Base-by-base conservation (phyloP, 257 asterid species). In the Solanum chiquidenum region DNA sequence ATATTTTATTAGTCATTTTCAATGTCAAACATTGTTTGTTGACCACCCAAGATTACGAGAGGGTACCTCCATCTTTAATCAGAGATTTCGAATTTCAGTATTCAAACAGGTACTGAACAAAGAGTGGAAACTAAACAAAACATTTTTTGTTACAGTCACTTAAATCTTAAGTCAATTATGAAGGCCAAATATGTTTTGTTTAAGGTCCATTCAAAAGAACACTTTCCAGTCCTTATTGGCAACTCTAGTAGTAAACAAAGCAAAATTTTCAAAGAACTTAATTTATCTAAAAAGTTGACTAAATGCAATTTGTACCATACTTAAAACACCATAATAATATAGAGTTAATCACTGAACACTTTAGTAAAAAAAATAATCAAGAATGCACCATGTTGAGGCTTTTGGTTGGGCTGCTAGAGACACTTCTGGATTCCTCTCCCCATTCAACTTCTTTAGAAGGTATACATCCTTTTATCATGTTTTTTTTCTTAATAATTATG, bases 361-460 rank as follows among this genome's bases (percentile, higher is more conserved):
- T 18, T 35, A 37, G 52, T 35, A 9, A 35, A 5, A 33, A 35
- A 21, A 33, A 37, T 1, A 10, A 10, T 21, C 52, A 37, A 74
- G 31, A 75, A 75, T 75, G 37, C 49, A 69, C 49, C 44, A 16
- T 18, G 89, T 90, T 27, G 85, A 87, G 86, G 88, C 90, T 38
- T 90, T 87, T 18, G 95, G 94, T 42, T 93, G 92, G 92, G 93
- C 94, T 13, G 94, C 95, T 7, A 93, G 89, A 74, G 94, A 93
- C 89, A 58, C 91, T 58, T 91, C 93, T 52, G 94, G 95, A 5
- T 2, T 72, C 86, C 86, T 90, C 10, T 91, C 92, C 55, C 92
- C 95, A 10, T 91, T 90, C 88, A 89, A 87, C 18, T 93, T 93
- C 62, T 87, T 92, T 12, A 87, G 91, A 86, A 91, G 93, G 95